Percentiles rank a stretch among this genome's conserved stretches.
Conservation (phyloP, 2,329 filamentous ascomycete genomes). For the Biscogniauxia marginata region DNA sequence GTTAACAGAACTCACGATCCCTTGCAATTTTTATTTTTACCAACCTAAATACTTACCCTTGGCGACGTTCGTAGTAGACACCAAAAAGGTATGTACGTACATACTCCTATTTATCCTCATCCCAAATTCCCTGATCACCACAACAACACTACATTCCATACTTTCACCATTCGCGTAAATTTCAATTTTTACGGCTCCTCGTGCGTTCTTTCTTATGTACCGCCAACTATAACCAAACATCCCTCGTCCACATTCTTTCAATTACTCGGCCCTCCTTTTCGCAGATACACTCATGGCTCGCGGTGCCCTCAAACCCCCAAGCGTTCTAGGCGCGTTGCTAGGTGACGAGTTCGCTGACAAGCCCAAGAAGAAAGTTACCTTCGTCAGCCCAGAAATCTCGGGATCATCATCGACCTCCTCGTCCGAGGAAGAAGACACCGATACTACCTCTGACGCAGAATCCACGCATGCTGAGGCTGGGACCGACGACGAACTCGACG, state of each 20-base stretch:
- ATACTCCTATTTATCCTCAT: background rate
- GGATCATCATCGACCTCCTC: background rate
- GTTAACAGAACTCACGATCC: background rate
- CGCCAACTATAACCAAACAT: background rate
- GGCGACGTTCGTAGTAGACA: background rate
- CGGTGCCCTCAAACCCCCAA: background rate
- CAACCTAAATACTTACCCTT: too few species aligned
- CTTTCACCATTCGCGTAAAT: too few species aligned
- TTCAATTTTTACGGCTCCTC: too few species aligned
- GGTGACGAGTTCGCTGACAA: background rate
- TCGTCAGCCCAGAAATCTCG: slow-evolving; percentile 8
- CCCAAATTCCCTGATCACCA: background rate
- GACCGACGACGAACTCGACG: slow-evolving; percentile 2
- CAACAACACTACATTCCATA: background rate
- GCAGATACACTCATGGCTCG: background rate
- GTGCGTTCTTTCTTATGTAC: background rate
- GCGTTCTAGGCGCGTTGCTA: background rate
- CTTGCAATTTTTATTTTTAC: background rate
- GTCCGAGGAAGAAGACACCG: background rate
- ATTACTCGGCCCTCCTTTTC: too few species aligned
- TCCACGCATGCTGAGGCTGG: slow-evolving; percentile 12
- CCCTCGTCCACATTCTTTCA: background rate
- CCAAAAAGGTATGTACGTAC: background rate
- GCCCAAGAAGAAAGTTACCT: slow-evolving; percentile 13
- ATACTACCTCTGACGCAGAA: background rate